These are phyloP conservation scores for Saururus chinensis DNA, from an alignment of 164 flowering plant species.

Conservation along the genomic window DNA sequence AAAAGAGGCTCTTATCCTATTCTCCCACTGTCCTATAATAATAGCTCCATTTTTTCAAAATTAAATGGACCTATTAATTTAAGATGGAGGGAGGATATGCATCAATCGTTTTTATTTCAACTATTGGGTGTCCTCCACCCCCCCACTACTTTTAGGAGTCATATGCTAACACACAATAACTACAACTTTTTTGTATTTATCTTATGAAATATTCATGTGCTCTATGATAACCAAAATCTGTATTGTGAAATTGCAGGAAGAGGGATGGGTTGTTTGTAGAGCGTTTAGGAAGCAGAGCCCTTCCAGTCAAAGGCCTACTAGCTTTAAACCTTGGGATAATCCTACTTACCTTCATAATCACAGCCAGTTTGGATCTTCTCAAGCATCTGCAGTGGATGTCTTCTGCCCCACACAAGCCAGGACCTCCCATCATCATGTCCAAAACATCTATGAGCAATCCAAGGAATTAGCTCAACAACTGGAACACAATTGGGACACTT, in stretches of 20 bases:
- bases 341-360: constrained; percentile 12
- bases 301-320: constrained; percentile 36
- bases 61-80: too few relatives aligned
- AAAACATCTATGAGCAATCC: constrained; percentile 10
- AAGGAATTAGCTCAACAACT: constrained; percentile 12
- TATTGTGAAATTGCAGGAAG: constrained; percentile 37
- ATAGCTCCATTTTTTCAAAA: too few relatives aligned
- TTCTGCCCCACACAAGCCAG: constrained; percentile 8
- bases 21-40: too few relatives aligned
- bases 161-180: not conserved
- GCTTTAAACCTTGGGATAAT: constrained; percentile 36
- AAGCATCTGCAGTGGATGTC: constrained; percentile 7
- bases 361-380: constrained; percentile 9
- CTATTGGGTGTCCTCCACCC: too few relatives aligned
- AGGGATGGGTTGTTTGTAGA: constrained; percentile 85
- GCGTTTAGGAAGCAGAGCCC: constrained; percentile 64
- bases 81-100: too few relatives aligned
- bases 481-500: constrained; percentile 6
- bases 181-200: too few relatives aligned
- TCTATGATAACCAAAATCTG: not conserved
- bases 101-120: too few relatives aligned
- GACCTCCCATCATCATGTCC: constrained; percentile 13
- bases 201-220: not conserved
- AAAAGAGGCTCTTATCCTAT: too few relatives aligned
- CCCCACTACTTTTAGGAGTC: not conserved